These are phyloP conservation scores for Colletotrichum liriopes DNA, from an alignment of 2,329 filamentous ascomycete genomes.

Conservation along the genomic window DNA sequence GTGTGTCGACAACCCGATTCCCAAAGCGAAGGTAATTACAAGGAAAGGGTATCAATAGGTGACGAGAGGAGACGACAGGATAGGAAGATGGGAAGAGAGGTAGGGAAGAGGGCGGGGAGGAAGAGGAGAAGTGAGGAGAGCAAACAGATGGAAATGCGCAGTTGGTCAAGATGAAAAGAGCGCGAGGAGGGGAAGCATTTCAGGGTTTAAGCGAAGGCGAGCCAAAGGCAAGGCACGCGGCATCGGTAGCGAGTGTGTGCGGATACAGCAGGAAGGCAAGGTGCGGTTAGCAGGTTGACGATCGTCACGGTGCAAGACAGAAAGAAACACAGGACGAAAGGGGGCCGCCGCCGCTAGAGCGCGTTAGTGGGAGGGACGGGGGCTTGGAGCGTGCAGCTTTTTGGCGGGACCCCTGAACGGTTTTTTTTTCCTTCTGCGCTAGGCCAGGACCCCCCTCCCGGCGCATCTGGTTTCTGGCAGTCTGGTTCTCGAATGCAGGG, in stretches of 20 bases:
- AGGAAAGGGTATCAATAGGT: slow-evolving; percentile 39
- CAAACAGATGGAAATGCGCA: slow-evolving; percentile 34
- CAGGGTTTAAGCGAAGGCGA: slow-evolving; percentile 42
- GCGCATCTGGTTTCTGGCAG: not conserved
- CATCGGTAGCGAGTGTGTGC: not conserved
- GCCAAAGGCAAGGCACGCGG: slow-evolving; percentile 21
- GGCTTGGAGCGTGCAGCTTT: slow-evolving; percentile 29
- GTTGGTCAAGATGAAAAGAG: slow-evolving; percentile 41
- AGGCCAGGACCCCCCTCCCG: slow-evolving; percentile 12
- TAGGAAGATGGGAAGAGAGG: not conserved
- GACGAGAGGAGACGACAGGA: slow-evolving; percentile 29
- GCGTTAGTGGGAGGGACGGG: slow-evolving; percentile 36
- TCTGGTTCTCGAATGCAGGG: not conserved
- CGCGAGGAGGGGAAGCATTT: slow-evolving; percentile 40
- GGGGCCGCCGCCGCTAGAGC: slow-evolving; percentile 35
- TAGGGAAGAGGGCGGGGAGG: not conserved
- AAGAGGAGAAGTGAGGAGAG: slow-evolving; percentile 18
- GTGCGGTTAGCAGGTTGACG: slow-evolving; percentile 26
- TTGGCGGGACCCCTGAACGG: slow-evolving; percentile 35
- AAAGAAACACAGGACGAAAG: slow-evolving; percentile 32
- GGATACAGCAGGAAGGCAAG: slow-evolving; percentile 15
- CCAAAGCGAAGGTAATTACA: slow-evolving; percentile 38
- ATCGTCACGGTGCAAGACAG: slow-evolving; percentile 19
- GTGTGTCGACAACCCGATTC: slow-evolving; percentile 34
- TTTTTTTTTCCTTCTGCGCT: slow-evolving; percentile 23